Percentiles rank a stretch among this genome's conserved stretches.
phyloP scores from a whole-genome alignment of 805 yeast species.

The Candida morakotiae region DNA sequence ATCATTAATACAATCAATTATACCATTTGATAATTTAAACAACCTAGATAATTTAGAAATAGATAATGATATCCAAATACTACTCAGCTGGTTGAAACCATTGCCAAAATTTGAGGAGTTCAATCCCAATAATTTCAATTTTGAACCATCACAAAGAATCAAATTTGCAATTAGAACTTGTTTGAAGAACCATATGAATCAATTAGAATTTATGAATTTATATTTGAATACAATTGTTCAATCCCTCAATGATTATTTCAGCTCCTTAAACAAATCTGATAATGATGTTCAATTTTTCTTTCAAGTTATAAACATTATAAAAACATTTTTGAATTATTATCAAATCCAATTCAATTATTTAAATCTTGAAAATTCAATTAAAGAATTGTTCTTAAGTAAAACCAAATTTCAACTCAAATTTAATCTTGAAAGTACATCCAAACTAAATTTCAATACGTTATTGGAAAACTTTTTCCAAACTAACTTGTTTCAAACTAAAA shows the following conservation, averaged over 20 bases:
- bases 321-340: conserved; percentile 16
- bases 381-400: conserved; percentile 22
- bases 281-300: conserved; percentile 9
- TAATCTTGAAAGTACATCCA: neutral
- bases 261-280: too few species aligned
- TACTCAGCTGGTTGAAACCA: conserved; percentile 29
- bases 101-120: neutral
- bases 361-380: conserved; percentile 17
- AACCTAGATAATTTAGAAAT: conserved; percentile 18
- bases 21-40: conserved; percentile 13
- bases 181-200: conserved; percentile 28
- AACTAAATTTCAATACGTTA: too few species aligned
- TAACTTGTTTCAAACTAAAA: conserved; percentile 10
- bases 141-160: conserved; percentile 31
- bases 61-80: conserved; percentile 31
- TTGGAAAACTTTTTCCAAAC: conserved; percentile 10
- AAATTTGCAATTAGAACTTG: conserved; percentile 35
- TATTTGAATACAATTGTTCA: conserved; percentile 26
- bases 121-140: too few species aligned
- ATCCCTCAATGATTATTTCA: too few species aligned
- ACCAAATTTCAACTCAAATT: conserved; percentile 22
- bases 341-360: conserved; percentile 18
- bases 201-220: conserved; percentile 28
- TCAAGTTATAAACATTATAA: conserved; percentile 14
- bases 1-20: conserved; percentile 9